A percentile compares a stretch with the other conserved stretches of the same genome.
Conservation (phyloP, 1,139 yeast genomes). For the Taphrina flavorubra region DNA sequence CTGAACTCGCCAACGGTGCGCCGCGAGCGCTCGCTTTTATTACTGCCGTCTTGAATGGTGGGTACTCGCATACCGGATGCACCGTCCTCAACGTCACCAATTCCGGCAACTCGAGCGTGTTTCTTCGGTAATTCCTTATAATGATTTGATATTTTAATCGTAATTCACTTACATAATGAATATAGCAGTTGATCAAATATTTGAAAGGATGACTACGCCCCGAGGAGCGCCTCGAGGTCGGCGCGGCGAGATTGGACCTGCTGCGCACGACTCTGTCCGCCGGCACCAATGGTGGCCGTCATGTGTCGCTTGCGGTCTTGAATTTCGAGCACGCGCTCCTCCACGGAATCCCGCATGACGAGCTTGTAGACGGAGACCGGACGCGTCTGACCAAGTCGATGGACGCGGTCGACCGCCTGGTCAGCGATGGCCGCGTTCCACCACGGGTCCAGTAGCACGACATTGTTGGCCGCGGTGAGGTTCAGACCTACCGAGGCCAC, state of each 20-base stretch:
- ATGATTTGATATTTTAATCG: background rate
- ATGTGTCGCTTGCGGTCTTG: constrained; percentile 36
- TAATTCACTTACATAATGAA: too few relatives aligned
- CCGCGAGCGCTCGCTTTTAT: constrained; percentile 16
- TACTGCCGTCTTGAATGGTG: constrained; percentile 18
- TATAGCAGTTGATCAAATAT: too few relatives aligned
- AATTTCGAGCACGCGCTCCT: constrained; percentile 54
- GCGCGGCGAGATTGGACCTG: constrained; percentile 21
- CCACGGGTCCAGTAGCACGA: constrained; percentile 65
- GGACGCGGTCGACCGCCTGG: constrained; percentile 68
- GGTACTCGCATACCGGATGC: constrained; percentile 28
- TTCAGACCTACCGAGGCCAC: constrained; percentile 67
- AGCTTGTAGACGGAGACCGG: constrained; percentile 64
- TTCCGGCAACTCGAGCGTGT: constrained; percentile 20
- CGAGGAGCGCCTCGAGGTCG: constrained; percentile 30
- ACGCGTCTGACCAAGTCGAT: constrained; percentile 63
- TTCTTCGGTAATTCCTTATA: background rate
- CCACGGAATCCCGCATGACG: constrained; percentile 58
- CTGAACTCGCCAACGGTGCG: constrained; percentile 22
- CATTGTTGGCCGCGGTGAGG: constrained; percentile 62
- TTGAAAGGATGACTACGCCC: background rate
- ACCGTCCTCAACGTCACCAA: constrained; percentile 32
- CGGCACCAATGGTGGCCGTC: constrained; percentile 30
- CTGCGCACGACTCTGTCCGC: constrained; percentile 26
- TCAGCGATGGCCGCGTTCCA: constrained; percentile 67